Percentiles rank a stretch among this genome's conserved stretches.
Conservation (phyloP, 768 basidiomycete genomes). For the Boletellus ananiceps region DNA sequence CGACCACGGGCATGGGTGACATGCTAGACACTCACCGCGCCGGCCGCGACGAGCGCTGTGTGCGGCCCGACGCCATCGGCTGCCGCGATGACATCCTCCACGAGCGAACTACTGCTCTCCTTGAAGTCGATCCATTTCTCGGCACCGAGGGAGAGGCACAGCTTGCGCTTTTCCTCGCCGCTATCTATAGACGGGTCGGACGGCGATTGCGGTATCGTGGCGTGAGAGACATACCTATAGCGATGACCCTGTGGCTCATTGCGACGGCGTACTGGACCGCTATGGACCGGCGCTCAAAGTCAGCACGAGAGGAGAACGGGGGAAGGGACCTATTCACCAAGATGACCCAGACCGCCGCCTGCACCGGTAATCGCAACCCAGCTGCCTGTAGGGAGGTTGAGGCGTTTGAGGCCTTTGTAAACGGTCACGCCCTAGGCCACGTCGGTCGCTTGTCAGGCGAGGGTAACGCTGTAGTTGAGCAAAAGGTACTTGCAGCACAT, state of each 20-base stretch:
- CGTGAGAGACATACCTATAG: slow-evolving; percentile 28
- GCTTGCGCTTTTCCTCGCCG: slow-evolving; percentile 37
- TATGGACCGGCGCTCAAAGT: slow-evolving; percentile 4
- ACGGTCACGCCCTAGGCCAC: slow-evolving; percentile 36
- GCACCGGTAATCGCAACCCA: slow-evolving; percentile 40
- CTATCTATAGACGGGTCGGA: slow-evolving; percentile 29
- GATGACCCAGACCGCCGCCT: slow-evolving; percentile 40
- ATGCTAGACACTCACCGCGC: slow-evolving; percentile 8
- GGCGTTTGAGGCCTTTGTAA: slow-evolving; percentile 42
- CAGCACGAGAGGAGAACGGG: neutral
- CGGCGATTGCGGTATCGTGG: too few relatives aligned
- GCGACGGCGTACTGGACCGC: slow-evolving; percentile 44
- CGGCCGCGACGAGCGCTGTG: slow-evolving; percentile 26
- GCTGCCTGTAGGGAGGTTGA: slow-evolving; percentile 34
- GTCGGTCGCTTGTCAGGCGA: neutral
- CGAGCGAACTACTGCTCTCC: slow-evolving; percentile 34
- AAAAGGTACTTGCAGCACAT: slow-evolving; percentile 32
- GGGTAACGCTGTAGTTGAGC: too few relatives aligned
- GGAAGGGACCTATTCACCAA: slow-evolving; percentile 19
- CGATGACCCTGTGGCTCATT: slow-evolving; percentile 43
- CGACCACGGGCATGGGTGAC: neutral
- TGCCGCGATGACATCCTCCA: slow-evolving; percentile 34
- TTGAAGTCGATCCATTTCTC: slow-evolving; percentile 47
- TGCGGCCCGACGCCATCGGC: slow-evolving; percentile 44
- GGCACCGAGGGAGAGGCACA: slow-evolving; percentile 37